Conservation (phyloP, 371 early-diverging fungal genomes). For the Saksenaea vasiformis region DNA sequence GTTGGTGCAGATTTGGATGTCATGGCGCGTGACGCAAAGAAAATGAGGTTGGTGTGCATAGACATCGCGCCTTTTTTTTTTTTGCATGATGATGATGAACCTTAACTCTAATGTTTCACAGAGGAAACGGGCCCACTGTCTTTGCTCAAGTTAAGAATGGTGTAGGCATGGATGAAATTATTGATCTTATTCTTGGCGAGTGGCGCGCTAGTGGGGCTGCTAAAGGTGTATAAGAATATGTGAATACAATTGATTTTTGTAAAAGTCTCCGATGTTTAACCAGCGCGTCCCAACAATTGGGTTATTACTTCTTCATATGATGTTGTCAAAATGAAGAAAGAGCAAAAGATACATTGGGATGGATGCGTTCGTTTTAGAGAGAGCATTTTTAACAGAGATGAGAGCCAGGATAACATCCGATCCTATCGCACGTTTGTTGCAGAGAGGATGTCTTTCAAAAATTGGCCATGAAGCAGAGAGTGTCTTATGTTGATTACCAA, state of each 20-base stretch:
- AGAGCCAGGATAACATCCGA: no score
- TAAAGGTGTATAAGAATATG: conserved; percentile 1
- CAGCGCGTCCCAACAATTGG: background rate
- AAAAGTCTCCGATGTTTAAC: no score
- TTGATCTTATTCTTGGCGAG: conserved; percentile 77
- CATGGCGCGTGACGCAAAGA: conserved; percentile 89
- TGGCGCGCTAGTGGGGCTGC: conserved; percentile 69
- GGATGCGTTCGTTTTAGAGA: no score
- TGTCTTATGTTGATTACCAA: no score
- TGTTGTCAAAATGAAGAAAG: background rate
- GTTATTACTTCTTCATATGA: background rate
- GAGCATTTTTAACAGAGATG: no score
- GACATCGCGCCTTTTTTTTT: background rate
- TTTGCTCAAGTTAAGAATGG: conserved; percentile 91
- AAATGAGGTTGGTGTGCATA: conserved; percentile 67
- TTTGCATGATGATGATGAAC: background rate
- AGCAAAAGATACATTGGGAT: background rate
- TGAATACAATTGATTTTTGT: background rate
- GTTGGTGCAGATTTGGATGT: conserved; percentile 90
- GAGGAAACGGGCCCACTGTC: conserved; percentile 76
- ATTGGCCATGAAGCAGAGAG: no score
- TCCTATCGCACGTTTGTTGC: no score
- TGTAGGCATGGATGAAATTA: conserved; percentile 80
- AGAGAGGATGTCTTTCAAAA: no score
- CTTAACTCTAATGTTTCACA: conserved; percentile 12